Evolutionary conservation across 2,329 filamentous ascomycete species (phyloP), one percentile per base, ranked within the genome.

Genomic region (Exophiala spinifera): DNA sequence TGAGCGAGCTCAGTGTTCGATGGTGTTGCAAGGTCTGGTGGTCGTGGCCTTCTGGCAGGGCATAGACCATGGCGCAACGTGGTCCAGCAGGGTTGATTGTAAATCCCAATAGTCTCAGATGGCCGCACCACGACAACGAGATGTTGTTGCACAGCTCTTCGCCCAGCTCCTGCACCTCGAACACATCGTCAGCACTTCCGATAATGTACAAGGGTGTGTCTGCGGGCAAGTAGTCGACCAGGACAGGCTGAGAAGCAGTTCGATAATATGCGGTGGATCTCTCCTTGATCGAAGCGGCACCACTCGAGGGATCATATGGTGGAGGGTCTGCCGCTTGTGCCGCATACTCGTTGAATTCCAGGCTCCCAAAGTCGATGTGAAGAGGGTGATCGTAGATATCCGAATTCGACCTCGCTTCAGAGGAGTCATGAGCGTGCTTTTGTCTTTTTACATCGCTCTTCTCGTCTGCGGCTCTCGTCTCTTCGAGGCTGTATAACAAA

Each of bases 401-500:
- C 11, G 39, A 50, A 31, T 60, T 50, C 31, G 57, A 57, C 14
- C 53, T 49, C 5, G 37, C 53, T 37, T 60, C 57, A 31, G 54
- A 53, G 13, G 40, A 42, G 1, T 49, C 49, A 19, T 60, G 58
- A 3, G 44, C 51, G 23, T 57, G 57, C 45, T 60, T 61, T 17
- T 43, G 46, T 15, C 56, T 45, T 46, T 61, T 61, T 2, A 46
- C 49, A 17, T 60, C 51, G 39, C 46, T 56, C 37, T 61, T 59
- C 34, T 63, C 59, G 21, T 58, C 52, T 8, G 53, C 57, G 40
- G 57, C 78, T 21, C 80, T 74, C 23, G 79, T 79, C 48, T 77
- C 71, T 4, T 81, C 84, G n/a, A 86, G 70, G 62, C 84, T 80
- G 64, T 85, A 86, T 19, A 86, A 74, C 0, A 80, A 81, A 68